Evolutionary conservation across 306 rosid genomes (phyloP).

Genomic region (Ochetophila trinervis): DNA sequence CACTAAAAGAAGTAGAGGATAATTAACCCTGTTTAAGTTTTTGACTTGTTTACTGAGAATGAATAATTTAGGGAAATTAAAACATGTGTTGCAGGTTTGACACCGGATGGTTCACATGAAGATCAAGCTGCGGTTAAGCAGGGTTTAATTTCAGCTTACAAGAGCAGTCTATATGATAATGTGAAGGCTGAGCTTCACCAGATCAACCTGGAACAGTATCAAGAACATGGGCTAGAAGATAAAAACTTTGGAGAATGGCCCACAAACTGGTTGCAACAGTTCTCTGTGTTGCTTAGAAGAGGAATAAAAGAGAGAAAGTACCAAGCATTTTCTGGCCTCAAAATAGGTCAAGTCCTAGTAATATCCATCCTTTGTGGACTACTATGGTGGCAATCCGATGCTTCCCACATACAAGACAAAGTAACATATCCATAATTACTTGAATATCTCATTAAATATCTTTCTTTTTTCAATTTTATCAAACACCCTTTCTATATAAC

Average conservation of each 20-base stretch:
- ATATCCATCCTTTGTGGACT: constrained; percentile 55
- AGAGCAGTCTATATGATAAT: constrained; percentile 22
- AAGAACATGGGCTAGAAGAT: constrained; percentile 30
- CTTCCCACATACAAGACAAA: constrained; percentile 60
- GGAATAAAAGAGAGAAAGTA: constrained; percentile 62
- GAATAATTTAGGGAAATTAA: too few species aligned
- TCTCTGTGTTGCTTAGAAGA: constrained; percentile 53
- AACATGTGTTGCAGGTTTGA: constrained; percentile 25
- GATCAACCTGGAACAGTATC: not conserved
- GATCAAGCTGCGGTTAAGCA: constrained; percentile 39
- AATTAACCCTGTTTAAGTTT: too few species aligned
- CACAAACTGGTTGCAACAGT: constrained; percentile 69
- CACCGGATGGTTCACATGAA: constrained; percentile 32
- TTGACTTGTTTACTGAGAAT: too few species aligned
- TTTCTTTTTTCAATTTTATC: too few species aligned
- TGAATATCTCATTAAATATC: not conserved
- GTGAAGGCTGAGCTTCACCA: constrained; percentile 31
- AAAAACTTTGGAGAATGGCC: constrained; percentile 47
- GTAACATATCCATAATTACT: constrained; percentile 23
- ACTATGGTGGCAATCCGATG: constrained; percentile 58
- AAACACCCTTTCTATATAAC: not conserved
- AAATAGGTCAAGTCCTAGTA: constrained; percentile 44
- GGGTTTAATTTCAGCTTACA: constrained; percentile 33
- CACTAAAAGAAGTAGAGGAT: too few species aligned
- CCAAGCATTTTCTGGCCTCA: constrained; percentile 50